phyloP scores from a whole-genome alignment of 192 early-diverging fungal genomes.

The Backusella morwellensis region DNA sequence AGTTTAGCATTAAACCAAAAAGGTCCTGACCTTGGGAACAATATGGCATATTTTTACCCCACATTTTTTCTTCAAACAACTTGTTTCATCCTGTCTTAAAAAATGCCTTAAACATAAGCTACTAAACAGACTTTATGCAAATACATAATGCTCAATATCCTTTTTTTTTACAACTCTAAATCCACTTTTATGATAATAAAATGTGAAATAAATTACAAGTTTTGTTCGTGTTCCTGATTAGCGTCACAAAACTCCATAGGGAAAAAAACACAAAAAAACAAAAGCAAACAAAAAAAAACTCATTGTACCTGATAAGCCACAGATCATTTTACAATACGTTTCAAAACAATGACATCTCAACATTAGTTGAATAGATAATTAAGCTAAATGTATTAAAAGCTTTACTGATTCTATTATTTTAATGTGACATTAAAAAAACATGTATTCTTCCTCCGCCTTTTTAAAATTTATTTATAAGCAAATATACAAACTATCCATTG shows the following conservation, averaged over 20 bases:
- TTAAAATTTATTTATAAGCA: background rate
- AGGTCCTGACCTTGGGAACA: background rate
- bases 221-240: too few relatives aligned
- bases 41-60: background rate
- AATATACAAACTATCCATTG: background rate
- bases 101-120: background rate
- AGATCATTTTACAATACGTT: background rate
- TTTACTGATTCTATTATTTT: background rate
- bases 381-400: background rate
- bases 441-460: background rate
- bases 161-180: too few relatives aligned
- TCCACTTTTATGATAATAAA: too few relatives aligned
- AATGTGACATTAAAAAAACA: background rate
- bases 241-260: too few relatives aligned
- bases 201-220: too few relatives aligned
- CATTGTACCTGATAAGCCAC: background rate
- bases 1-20: background rate
- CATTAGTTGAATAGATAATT: too few relatives aligned
- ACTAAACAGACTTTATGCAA: background rate
- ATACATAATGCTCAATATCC: too few relatives aligned
- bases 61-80: background rate
- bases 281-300: too few relatives aligned
- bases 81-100: background rate
- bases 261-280: too few relatives aligned
- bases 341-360: background rate